A percentile compares a stretch with the other conserved stretches of the same genome.
Evolutionary conservation across 2,329 filamentous ascomycete species (phyloP).

Genomic region (Colletotrichum lupini): DNA sequence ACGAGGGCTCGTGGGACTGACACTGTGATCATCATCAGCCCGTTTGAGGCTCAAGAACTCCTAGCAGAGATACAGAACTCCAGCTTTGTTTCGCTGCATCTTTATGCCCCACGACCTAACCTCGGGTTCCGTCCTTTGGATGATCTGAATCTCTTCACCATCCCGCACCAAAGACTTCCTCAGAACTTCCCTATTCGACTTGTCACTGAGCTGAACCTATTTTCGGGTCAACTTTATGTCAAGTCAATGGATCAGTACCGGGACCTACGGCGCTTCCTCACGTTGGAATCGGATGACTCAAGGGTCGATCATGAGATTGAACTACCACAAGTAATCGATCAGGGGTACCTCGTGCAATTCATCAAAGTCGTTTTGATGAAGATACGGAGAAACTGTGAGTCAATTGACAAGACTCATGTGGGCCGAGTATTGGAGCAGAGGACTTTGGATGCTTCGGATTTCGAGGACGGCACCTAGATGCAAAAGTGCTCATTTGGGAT

Average conservation of each 20-base stretch:
- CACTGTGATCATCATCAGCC: conserved; percentile 64
- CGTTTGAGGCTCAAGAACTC: conserved; percentile 68
- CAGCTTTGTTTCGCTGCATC: conserved; percentile 53
- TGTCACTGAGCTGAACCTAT: conserved; percentile 66
- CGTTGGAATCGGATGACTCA: background rate
- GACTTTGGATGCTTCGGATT: background rate
- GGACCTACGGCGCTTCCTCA: background rate
- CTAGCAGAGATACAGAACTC: conserved; percentile 50
- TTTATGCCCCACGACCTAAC: conserved; percentile 61
- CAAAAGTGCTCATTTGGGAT: background rate
- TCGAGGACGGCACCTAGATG: background rate
- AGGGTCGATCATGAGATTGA: background rate
- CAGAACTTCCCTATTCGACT: background rate
- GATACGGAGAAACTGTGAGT: conserved; percentile 49
- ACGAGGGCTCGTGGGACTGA: conserved; percentile 37
- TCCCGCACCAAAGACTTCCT: conserved; percentile 39
- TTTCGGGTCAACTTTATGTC: conserved; percentile 76
- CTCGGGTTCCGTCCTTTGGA: conserved; percentile 54
- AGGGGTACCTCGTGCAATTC: conserved; percentile 39
- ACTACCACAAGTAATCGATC: background rate
- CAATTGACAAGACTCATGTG: conserved; percentile 53
- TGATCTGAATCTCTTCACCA: conserved; percentile 54
- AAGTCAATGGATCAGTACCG: conserved; percentile 64
- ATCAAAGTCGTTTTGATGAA: conserved; percentile 48
- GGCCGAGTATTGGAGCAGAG: background rate